Conservation (phyloP, 169 alveolate genomes). For the Eimeria acervulina region DNA sequence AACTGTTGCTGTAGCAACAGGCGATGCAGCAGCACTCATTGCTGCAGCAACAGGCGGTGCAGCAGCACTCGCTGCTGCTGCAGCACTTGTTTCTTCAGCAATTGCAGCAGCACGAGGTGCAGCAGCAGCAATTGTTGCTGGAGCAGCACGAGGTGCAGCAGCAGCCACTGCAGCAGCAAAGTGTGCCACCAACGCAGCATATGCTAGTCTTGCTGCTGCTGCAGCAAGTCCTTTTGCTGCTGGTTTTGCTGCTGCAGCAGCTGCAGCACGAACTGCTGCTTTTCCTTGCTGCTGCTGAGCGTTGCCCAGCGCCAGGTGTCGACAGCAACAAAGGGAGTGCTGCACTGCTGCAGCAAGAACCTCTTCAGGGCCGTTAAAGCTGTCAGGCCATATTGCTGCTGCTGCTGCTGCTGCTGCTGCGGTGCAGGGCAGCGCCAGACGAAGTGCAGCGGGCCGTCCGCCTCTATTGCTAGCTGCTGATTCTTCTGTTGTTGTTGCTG, state of each 20-base stretch:
- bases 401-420: conserved; percentile 6
- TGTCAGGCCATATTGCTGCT: conserved; percentile 32
- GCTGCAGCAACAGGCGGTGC: too few species aligned
- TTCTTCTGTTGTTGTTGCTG: conserved; percentile 5
- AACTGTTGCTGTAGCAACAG: too few species aligned
- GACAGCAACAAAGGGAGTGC: background rate
- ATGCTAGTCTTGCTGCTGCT: background rate
- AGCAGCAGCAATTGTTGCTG: too few species aligned
- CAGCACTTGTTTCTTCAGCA: too few species aligned
- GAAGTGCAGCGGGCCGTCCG: conserved; percentile 58
- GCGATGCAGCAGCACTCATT: too few species aligned
- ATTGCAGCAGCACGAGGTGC: too few species aligned
- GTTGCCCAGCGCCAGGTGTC: conserved; percentile 60
- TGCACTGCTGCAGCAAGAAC: conserved; percentile 1
- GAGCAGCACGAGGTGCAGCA: too few species aligned
- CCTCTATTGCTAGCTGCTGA: conserved; percentile 40
- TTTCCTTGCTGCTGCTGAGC: conserved; percentile 9
- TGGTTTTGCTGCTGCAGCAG: conserved; percentile 55
- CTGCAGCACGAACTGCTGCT: conserved; percentile 62
- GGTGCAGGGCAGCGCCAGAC: conserved; percentile 55
- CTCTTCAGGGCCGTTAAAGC: conserved; percentile 19
- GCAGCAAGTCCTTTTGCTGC: background rate
- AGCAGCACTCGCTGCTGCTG: too few species aligned
- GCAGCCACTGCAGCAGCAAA: too few species aligned
- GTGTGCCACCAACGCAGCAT: background rate